Base-by-base conservation (phyloP, 495 filamentous ascomycete species). In the Aspergillus conjunctus region DNA sequence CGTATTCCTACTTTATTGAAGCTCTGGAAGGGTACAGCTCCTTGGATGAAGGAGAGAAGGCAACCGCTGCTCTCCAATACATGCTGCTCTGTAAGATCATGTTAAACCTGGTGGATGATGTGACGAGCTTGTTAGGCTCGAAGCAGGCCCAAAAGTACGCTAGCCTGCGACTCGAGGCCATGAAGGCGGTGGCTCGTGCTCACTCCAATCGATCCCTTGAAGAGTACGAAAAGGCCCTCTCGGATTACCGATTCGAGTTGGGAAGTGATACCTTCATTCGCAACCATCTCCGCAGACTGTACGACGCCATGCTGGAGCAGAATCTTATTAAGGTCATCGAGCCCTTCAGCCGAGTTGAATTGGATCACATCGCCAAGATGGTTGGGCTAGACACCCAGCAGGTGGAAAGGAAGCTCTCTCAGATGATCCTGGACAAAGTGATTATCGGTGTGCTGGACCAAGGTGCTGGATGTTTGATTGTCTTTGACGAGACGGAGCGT, bases 71-170 rank as follows among this genome's bases (percentile, higher is more conserved):
- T 26, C 80, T 99, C 63, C 96, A 99, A 77, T 99, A 99, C 83
- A 98, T 99, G 95, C 83, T 99, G 34, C 86, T 99, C 31, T 98
- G 94, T 84, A 97, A 98, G 82, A 95, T 99, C 79, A 98, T 99
- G 94, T 82, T 97, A 62, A 99, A 99, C 78, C 78, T 93, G 33
- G 91, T 85, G 63, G 92, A 97, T 79, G 94, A 99, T 77, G 93
- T 99, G 70, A 93, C 92, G 76, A 83, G 86, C 68, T 81, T 98
- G 55, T 89, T 98, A 85, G 86, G 88, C 15, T 92, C 90, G 48
- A 98, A 98, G 82, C 91, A 96, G 73, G 94, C 94, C 32, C 84
- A 92, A 67, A 94, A 95, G 77, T 97, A 98, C 73, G 93, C 93
- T 22, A 93, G 92, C 56, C 87, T 90, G 74, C 91, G 90, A 62